phyloP scores from a whole-genome alignment of 1,284 basidiomycete genomes.

The Sanghuangporus weigelae region DNA sequence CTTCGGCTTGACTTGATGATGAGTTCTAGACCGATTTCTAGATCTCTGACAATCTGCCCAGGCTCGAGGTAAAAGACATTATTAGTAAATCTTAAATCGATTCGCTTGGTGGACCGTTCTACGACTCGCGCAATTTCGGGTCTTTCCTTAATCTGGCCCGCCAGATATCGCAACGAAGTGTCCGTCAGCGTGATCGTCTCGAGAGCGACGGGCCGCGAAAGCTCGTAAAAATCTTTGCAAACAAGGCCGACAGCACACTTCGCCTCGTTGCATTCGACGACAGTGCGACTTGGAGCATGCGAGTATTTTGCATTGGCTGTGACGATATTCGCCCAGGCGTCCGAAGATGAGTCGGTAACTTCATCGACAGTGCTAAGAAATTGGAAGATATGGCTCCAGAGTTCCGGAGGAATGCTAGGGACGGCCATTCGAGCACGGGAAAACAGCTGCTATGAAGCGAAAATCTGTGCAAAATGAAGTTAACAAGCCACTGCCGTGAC shows the following conservation, averaged over 20 bases:
- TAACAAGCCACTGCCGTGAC: too few relatives aligned
- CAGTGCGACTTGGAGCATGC: not conserved
- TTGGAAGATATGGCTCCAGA: constrained; percentile 5
- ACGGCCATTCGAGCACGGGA: not conserved
- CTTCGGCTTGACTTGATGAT: not conserved
- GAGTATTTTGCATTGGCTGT: not conserved
- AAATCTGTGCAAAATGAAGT: too few relatives aligned
- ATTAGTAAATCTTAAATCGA: not conserved
- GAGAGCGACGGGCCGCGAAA: not conserved
- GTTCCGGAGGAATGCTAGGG: not conserved
- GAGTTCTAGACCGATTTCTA: not conserved
- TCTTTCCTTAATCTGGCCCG: not conserved
- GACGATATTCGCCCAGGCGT: not conserved
- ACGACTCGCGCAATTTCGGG: not conserved
- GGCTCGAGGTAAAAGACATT: too few relatives aligned
- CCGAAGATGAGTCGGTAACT: not conserved
- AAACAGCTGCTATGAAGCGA: not conserved
- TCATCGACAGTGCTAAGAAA: not conserved
- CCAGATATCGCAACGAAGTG: not conserved
- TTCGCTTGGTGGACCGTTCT: not conserved
- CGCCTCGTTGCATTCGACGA: not conserved
- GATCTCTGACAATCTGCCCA: not conserved
- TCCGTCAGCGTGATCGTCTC: not conserved
- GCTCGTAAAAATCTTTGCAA: constrained; percentile 1
- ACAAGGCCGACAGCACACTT: constrained; percentile 7